Base-by-base conservation (phyloP, 192 early-diverging fungal species). In the Umbelopsis ramanniana region DNA sequence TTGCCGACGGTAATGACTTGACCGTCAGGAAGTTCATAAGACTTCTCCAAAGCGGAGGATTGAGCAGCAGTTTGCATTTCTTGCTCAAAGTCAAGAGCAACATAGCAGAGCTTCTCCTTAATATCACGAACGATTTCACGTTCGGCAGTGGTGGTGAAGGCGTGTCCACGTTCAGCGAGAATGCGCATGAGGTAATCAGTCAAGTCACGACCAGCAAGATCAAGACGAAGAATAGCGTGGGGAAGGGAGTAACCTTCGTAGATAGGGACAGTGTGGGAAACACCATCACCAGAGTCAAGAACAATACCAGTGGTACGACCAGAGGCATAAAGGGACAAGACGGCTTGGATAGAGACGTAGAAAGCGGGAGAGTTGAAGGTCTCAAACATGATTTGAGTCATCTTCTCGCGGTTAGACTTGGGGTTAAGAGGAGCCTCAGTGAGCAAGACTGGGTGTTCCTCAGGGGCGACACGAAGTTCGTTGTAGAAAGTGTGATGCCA, bases 301-400 rank as follows among this genome's bases (percentile, higher is more conserved):
- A 99, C 97, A 72, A 98, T 94, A 95, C 97, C 97, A 72, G 96
- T 98, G 77, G 93, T 96, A 89, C 93, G 93, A 79, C 96, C 96
- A 66, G 95, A 96, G 66, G 96, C 94, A 83, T 97, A 97, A 45
- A 97, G 89, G 77, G 97, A 94, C 38, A 99, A 88, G 8, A 97
- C 97, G 63, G 96, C 95, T 74, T 97, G 96, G 83, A 97, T 98
- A 79, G 91, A 88, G 68, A 99, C 95, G 83, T 97, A 99, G 90
- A 98, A 96, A 68, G 94, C 97, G 71, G 95, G 95, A 53, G 90
- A 88, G 82, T 96, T 95, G 91, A 97, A 98, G 76, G 95, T 94
- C 88, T 98, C 97, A 76, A 98, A 99, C 96, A 97, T 97, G 81
- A 99, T 96, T 86, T 99, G 95, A 73, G 93, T 94, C 96, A 97